A percentile compares a stretch with the other conserved stretches of the same genome.
Conservation (phyloP, 495 filamentous ascomycete species). For the Tuber borchii region DNA sequence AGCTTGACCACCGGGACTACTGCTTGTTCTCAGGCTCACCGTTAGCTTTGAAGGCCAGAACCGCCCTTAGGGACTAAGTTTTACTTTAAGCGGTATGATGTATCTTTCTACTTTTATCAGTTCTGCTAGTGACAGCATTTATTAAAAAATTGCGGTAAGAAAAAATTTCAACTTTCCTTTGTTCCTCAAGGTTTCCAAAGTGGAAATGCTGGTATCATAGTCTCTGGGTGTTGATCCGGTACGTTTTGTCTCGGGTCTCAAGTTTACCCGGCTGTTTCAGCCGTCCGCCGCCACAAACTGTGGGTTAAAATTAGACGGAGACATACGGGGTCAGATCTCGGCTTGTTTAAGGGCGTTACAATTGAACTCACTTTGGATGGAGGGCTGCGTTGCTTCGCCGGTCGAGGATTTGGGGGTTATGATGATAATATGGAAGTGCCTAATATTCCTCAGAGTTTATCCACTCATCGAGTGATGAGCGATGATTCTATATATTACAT, state of each 20-base stretch:
- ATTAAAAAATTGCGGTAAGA: background rate
- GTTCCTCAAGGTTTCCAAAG: background rate
- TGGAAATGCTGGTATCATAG: background rate
- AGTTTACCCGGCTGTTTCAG: background rate
- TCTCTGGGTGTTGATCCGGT: background rate
- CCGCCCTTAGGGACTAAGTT: background rate
- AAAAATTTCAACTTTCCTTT: background rate
- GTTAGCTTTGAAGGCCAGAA: background rate
- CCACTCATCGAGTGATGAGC: background rate
- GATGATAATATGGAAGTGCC: too few species aligned
- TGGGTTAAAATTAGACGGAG: background rate
- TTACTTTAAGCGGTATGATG: background rate
- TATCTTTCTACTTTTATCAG: background rate
- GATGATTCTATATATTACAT: background rate
- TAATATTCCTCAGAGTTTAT: background rate
- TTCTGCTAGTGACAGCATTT: background rate
- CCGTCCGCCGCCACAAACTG: background rate
- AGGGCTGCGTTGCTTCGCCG: background rate
- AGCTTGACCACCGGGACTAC: background rate
- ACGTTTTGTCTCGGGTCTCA: background rate
- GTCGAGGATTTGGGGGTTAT: background rate
- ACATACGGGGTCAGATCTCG: background rate
- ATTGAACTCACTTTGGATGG: background rate
- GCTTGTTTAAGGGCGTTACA: background rate
- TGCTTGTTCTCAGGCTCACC: background rate